Evolutionary conservation across 139 green algal genomes (phyloP), one percentile per base, ranked within the genome.

Genomic region (Volvox reticuliferus): DNA sequence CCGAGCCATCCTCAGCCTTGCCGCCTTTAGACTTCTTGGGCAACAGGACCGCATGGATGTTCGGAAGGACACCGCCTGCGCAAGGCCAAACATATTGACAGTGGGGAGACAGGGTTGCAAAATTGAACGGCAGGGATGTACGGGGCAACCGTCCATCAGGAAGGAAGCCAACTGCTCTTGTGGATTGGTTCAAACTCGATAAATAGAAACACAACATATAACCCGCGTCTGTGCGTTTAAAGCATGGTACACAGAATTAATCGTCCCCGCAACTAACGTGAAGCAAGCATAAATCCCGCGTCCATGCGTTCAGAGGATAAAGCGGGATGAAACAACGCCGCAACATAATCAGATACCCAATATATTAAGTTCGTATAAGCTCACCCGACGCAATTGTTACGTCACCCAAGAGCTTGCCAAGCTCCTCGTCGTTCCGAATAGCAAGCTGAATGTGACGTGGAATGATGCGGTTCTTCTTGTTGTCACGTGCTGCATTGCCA

Each of bases 371-470:
- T 14, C 9, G 44, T 55, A 55, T 24, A 73, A 2, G 21, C 76
- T 20, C 28, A 71, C 79, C 79, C 1, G 79, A 28, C 13, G 81
- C 81, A n/a, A 87, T 87, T n/a, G 81, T 87, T 12, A 87, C 61
- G 81, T 76, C 61, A 94, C 96, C 79, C 44, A 86, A 37, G 1
- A 86, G 79, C 79, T 98, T 98, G 95, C 86, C 94, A 86, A 99
- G 96, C 95, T 99, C 97, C 94, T 99, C 97, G 83, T 99, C 97
- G 90, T 98, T 99, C 82, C 96, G 93, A 78, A 99, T 95, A 35
- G 97, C 97, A 71, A 99, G 95, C 94, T 98, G 97, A 89, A 99
- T 98, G 92, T 98, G 55, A 96, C 94, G 44, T 91, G 94, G 26
- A 94, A 86, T 24, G 26, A 86, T 86, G 79, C 79, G 79, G 50